These are phyloP conservation scores for Arachis monticola DNA, from an alignment of 331 rosid species.

Conservation along the genomic window DNA sequence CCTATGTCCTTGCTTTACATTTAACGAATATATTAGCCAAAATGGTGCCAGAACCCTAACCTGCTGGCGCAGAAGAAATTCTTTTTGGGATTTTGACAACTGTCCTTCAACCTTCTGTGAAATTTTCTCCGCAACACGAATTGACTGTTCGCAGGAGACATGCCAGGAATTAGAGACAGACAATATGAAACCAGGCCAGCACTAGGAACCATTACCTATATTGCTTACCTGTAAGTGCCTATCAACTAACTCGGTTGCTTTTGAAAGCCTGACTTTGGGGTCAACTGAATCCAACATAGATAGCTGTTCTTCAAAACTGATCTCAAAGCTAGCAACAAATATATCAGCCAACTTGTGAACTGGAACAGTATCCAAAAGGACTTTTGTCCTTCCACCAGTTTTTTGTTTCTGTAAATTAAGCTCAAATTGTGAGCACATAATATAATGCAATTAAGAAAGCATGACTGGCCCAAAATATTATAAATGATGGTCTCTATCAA, in stretches of 20 bases:
- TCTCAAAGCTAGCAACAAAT: conserved; percentile 99
- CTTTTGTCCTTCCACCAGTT: conserved; percentile 97
- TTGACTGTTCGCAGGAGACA: conserved; percentile 68
- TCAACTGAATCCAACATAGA: conserved; percentile 92
- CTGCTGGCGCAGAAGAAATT: conserved; percentile 95
- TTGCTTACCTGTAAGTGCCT: conserved; percentile 83
- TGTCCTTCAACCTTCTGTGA: conserved; percentile 97
- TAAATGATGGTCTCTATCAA: conserved; percentile 6
- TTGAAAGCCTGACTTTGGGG: conserved; percentile 84
- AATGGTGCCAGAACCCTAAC: conserved; percentile 49
- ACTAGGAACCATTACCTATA: conserved; percentile 26
- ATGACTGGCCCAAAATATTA: conserved; percentile 23
- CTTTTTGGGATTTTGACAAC: conserved; percentile 91
- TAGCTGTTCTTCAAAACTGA: conserved; percentile 98
- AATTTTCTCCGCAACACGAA: conserved; percentile 97
- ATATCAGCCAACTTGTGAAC: conserved; percentile 98
- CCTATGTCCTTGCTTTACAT: conserved; percentile 23
- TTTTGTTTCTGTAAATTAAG: conserved; percentile 78
- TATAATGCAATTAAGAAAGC: conserved; percentile 24
- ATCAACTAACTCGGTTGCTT: conserved; percentile 93
- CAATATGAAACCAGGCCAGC: conserved; percentile 7
- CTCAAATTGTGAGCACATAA: conserved; percentile 44
- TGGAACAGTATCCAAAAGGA: conserved; percentile 93
- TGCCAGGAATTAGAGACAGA: conserved; percentile 46
- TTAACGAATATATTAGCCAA: conserved; percentile 24